Base-by-base conservation (phyloP, 768 basidiomycete genomes). In the Lentinula sp. region DNA sequence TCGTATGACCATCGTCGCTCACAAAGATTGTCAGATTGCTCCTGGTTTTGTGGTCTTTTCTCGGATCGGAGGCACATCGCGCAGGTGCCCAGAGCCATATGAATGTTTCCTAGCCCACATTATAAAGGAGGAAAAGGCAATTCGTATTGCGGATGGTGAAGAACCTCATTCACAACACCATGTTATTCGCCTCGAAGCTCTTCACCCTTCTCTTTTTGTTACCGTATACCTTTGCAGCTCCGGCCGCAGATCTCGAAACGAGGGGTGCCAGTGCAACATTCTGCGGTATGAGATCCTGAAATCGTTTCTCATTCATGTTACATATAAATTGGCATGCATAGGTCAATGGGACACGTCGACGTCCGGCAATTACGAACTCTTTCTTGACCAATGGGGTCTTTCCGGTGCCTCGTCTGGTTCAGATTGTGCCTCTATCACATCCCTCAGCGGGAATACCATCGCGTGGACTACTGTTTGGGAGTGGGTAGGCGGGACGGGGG, bases 271-370 rank as follows among this genome's bases (percentile, higher is more conserved):
- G 36, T 39, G 53, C 64, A 23, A 59, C 57, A 9, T 42, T 59
- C 18, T 59, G 36, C 16, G 53, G 53, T 61, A 20, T 15, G 6
- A 28, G 3, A 4, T 41, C 18, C 16, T 23, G 20, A 5, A 6
- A 28, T 32, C 1, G 18, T 10, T 13, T 55, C 53, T 23, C 13
- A 28, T 28, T 28, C 28, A 28, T 28, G 3, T 7, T 43, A 7
- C 15, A 9, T 12, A 16, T 42, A 3, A 43, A 28, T 28, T 13
- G 28, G 28, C 2, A 6, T 9, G 23, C 10, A 56, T 20, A 78
- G 84, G 81, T 15, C 78, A 84, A 74, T 88, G 77, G 78, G 84
- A 84, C 52, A 66, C 70, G 16, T 74, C 82, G 58, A 63, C 68
- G 13, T 76, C 74, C 3, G 79, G 78, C 7, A 63, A 67, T 10